Evolutionary conservation across 345 rosid species (phyloP).

Genomic region (Salix brachista): DNA sequence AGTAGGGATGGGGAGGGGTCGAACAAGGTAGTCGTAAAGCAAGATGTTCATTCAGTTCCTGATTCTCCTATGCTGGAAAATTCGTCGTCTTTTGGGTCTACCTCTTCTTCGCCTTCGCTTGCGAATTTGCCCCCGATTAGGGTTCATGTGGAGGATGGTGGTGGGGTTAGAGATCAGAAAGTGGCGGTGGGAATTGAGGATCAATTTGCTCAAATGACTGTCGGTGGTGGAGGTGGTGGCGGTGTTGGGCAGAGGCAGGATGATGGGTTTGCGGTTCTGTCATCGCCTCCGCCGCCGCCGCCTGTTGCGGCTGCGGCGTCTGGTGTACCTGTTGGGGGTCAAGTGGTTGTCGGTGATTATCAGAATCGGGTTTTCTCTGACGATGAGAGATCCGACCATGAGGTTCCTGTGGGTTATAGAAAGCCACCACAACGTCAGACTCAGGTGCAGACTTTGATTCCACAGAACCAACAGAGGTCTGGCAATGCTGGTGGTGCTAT

Average conservation of each 20-base stretch:
- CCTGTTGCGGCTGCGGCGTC: conserved; percentile 37
- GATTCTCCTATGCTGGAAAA: conserved; percentile 95
- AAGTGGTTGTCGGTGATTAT: conserved; percentile 40
- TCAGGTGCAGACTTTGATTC: conserved; percentile 28
- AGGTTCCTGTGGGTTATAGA: conserved; percentile 51
- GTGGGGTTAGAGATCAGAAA: conserved; percentile 45
- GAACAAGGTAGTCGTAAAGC: background rate
- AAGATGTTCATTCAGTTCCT: conserved; percentile 73
- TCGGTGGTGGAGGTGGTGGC: conserved; percentile 26
- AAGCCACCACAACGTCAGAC: conserved; percentile 42
- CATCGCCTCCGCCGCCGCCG: conserved; percentile 67
- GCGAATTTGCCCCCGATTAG: conserved; percentile 84
- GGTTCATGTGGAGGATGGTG: conserved; percentile 61
- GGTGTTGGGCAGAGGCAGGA: conserved; percentile 43
- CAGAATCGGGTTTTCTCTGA: conserved; percentile 57
- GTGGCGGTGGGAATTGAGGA: conserved; percentile 67
- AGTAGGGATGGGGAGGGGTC: conserved; percentile 33
- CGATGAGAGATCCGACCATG: conserved; percentile 92
- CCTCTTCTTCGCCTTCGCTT: conserved; percentile 83
- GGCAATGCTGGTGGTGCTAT: conserved; percentile 35
- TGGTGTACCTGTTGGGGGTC: conserved; percentile 32
- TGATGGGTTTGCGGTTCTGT: conserved; percentile 38
- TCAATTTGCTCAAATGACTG: conserved; percentile 61
- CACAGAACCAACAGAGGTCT: conserved; percentile 52
- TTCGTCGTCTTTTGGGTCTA: conserved; percentile 84